A percentile compares a stretch with the other conserved stretches of the same genome.
These are phyloP conservation scores for Russula compacta DNA, from an alignment of 768 basidiomycete species.

Conservation along the genomic window DNA sequence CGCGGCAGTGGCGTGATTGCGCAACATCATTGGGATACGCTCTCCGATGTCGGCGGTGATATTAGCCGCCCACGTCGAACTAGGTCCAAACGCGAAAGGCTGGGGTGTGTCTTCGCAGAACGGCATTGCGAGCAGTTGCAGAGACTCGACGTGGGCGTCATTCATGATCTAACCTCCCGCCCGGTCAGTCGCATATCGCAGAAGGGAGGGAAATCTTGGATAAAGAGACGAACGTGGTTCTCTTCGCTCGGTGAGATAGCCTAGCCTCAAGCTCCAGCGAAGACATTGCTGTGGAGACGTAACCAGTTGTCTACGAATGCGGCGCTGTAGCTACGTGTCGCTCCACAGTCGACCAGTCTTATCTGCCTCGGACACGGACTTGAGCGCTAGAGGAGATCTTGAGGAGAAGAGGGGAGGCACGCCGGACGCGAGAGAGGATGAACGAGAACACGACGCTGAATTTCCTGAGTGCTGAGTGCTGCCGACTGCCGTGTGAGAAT, in stretches of 20 bases:
- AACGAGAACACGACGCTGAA: no score
- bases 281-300: constrained; percentile 68
- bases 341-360: constrained; percentile 85
- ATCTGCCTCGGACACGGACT: no score
- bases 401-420: no score
- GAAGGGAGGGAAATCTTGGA: not conserved
- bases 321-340: constrained; percentile 76
- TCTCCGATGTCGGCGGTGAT: constrained; percentile 72
- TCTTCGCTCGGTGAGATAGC: constrained; percentile 87
- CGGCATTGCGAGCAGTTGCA: constrained; percentile 78
- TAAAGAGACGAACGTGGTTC: constrained; percentile 60
- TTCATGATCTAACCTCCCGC: constrained; percentile 56
- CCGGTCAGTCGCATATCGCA: not conserved
- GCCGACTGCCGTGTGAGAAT: no score
- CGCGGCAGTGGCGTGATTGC: constrained; percentile 83
- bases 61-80: constrained; percentile 53
- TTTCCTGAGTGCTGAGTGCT: no score
- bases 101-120: constrained; percentile 58
- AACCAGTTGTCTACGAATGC: constrained; percentile 88
- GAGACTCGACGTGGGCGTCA: constrained; percentile 74
- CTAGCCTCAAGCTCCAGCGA: constrained; percentile 65
- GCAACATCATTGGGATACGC: constrained; percentile 85
- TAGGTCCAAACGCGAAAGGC: constrained; percentile 69
- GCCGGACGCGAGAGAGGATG: no score
- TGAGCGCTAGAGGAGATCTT: no score